Conservation (phyloP, 2,329 filamentous ascomycete species). For the Mariannaea elegans region DNA sequence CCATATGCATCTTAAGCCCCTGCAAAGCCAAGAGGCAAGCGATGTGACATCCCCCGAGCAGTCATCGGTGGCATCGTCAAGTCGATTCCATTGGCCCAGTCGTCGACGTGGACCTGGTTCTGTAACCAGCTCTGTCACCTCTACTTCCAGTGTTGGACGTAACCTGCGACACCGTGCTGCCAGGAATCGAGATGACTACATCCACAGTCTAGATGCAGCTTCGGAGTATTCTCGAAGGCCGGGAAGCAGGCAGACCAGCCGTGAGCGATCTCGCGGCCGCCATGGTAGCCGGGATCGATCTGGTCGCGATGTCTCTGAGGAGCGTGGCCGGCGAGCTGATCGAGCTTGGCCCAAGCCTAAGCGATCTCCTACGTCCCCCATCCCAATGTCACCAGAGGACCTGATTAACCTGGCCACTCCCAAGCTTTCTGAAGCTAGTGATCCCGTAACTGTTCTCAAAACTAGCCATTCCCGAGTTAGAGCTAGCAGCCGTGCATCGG, state of each 20-base stretch:
- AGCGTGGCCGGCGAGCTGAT: constrained; percentile 72
- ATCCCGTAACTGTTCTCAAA: constrained; percentile 58
- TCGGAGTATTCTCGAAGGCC: constrained; percentile 67
- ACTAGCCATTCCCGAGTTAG: constrained; percentile 45
- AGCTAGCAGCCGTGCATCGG: constrained; percentile 57
- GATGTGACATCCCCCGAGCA: constrained; percentile 66
- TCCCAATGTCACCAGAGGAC: constrained; percentile 95
- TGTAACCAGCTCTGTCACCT: constrained; percentile 65
- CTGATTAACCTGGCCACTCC: constrained; percentile 69
- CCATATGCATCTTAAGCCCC: constrained; percentile 69
- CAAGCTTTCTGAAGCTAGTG: constrained; percentile 44
- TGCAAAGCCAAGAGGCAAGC: constrained; percentile 59
- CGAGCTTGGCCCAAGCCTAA: constrained; percentile 79
- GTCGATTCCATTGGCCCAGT: constrained; percentile 64
- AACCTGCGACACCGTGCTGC: constrained; percentile 58
- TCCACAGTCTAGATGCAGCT: constrained; percentile 84
- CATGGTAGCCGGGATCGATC: constrained; percentile 60
- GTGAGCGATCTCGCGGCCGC: constrained; percentile 57
- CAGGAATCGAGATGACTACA: constrained; percentile 82
- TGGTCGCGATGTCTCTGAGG: constrained; percentile 72
- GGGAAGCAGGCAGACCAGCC: constrained; percentile 64
- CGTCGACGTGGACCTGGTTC: constrained; percentile 64
- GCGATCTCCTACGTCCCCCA: constrained; percentile 87
- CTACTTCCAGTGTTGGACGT: constrained; percentile 60
- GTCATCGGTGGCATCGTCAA: constrained; percentile 59